These are phyloP conservation scores for Ballota nigra DNA, from an alignment of 257 asterid genomes.

Conservation along the genomic window DNA sequence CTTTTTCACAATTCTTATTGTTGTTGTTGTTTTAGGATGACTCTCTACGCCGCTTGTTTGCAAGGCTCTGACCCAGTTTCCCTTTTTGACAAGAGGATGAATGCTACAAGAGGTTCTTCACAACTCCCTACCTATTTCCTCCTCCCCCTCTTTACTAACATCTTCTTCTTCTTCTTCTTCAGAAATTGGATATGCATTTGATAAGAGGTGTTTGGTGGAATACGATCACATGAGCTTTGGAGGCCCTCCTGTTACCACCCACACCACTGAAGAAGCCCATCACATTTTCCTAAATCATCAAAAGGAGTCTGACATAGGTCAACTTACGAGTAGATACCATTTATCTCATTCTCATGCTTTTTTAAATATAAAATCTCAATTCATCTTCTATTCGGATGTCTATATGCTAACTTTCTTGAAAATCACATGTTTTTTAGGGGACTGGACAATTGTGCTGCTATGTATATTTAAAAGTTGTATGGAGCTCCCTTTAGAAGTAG, in stretches of 20 bases:
- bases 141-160: not conserved
- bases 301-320: conserved; percentile 77
- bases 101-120: conserved; percentile 63
- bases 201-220: conserved; percentile 45
- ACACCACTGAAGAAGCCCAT: conserved; percentile 71
- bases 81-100: conserved; percentile 71
- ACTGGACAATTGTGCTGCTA: not conserved
- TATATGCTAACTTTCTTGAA: not conserved
- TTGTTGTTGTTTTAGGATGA: conserved; percentile 39
- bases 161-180: not conserved
- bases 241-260: conserved; percentile 76
- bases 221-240: conserved; percentile 95
- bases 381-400: no score
- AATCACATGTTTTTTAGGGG: no score
- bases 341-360: not conserved
- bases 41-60: conserved; percentile 79
- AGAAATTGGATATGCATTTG: conserved; percentile 68
- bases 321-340: not conserved
- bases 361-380: no score
- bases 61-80: conserved; percentile 95
- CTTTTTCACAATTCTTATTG: not conserved
- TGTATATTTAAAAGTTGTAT: not conserved
- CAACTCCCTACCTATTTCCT: no score
- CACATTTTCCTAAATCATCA: conserved; percentile 47
- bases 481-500: not conserved